Conservation (phyloP, 495 filamentous ascomycete genomes). For the Hypoxylon cercidicola region DNA sequence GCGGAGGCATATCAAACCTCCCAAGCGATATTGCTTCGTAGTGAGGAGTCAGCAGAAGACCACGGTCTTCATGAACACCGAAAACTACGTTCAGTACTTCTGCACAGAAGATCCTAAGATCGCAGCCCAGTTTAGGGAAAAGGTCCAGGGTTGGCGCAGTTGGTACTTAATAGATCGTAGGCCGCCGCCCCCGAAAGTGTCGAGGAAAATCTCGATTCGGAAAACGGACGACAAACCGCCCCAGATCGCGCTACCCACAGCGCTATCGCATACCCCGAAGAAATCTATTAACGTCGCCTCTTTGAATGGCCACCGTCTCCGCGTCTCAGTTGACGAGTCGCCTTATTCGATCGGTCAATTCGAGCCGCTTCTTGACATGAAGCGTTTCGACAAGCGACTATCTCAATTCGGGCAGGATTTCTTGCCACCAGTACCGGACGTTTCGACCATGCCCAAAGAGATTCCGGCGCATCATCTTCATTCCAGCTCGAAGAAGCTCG, state of each 20-base stretch:
- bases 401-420: conserved; percentile 51
- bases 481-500: conserved; percentile 8
- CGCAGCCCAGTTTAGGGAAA: conserved; percentile 73
- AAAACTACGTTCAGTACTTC: conserved; percentile 94
- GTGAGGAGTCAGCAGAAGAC: conserved; percentile 95
- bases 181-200: conserved; percentile 47
- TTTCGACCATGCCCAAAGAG: conserved; percentile 37
- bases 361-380: conserved; percentile 64
- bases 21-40: conserved; percentile 83
- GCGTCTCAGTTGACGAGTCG: conserved; percentile 49
- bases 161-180: conserved; percentile 82
- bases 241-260: conserved; percentile 28
- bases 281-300: conserved; percentile 44
- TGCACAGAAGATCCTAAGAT: conserved; percentile 74
- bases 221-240: conserved; percentile 45
- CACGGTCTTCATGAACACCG: conserved; percentile 80
- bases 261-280: conserved; percentile 39
- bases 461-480: conserved; percentile 34
- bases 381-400: conserved; percentile 57
- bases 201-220: conserved; percentile 41
- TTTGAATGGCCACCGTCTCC: conserved; percentile 47
- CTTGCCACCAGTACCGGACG: conserved; percentile 36
- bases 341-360: conserved; percentile 67
- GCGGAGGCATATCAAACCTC: conserved; percentile 72
- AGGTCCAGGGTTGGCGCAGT: conserved; percentile 83